Conservation (phyloP, 495 filamentous ascomycete species). For the Elaphomyces granulatus region DNA sequence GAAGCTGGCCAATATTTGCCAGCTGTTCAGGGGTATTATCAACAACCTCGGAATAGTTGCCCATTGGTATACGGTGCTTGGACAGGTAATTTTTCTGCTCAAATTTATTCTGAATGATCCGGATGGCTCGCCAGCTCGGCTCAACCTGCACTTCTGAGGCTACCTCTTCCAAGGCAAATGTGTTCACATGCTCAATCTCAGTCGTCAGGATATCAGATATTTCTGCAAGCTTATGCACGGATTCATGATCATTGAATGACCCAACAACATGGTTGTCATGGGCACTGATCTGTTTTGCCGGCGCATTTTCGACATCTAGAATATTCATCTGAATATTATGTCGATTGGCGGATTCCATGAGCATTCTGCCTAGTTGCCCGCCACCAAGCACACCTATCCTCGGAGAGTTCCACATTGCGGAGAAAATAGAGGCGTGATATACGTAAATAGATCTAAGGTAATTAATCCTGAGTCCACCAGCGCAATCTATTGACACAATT, state of each 20-base stretch:
- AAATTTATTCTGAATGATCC: constrained; percentile 93
- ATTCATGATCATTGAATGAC: constrained; percentile 67
- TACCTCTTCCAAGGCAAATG: constrained; percentile 76
- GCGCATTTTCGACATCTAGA: constrained; percentile 63
- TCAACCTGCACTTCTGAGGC: constrained; percentile 52
- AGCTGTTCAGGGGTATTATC: constrained; percentile 41
- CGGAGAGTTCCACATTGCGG: constrained; percentile 32
- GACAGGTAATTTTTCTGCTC: constrained; percentile 74
- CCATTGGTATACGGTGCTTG: constrained; percentile 51
- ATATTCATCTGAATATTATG: constrained; percentile 69
- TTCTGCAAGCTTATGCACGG: constrained; percentile 62
- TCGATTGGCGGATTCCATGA: constrained; percentile 80
- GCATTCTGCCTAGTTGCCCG: constrained; percentile 88
- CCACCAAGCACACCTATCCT: constrained; percentile 56
- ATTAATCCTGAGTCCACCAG: no score
- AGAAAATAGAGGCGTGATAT: no score
- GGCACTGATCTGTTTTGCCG: constrained; percentile 83
- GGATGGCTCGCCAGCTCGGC: constrained; percentile 78
- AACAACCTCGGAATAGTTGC: constrained; percentile 48
- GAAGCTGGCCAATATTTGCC: constrained; percentile 42
- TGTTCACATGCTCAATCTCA: constrained; percentile 98
- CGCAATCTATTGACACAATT: no score
- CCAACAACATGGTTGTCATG: constrained; percentile 62
- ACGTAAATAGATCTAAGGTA: no score
- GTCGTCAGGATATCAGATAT: constrained; percentile 76